phyloP scores from a whole-genome alignment of 2,329 filamentous ascomycete genomes.

The Rhytidhysteron rufulum region DNA sequence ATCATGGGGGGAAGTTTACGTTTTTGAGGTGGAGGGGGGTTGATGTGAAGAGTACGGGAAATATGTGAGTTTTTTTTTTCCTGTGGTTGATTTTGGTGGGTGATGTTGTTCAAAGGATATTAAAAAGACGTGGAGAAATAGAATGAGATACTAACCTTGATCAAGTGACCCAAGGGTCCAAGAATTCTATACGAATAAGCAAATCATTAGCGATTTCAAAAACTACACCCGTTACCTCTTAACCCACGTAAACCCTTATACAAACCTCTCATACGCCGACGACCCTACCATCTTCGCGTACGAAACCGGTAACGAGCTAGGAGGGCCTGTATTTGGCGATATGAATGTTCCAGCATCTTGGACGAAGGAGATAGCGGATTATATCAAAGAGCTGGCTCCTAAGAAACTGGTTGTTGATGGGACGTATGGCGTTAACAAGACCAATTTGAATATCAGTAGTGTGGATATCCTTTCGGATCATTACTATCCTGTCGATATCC shows the following conservation, averaged over 20 bases:
- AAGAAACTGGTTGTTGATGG: slow-evolving; percentile 47
- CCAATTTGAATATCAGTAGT: slow-evolving; percentile 40
- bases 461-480: slow-evolving; percentile 49
- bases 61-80: slow-evolving; percentile 3
- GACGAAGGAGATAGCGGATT: slow-evolving; percentile 41
- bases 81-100: background rate
- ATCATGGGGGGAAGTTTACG: slow-evolving; percentile 49
- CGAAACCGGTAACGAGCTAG: slow-evolving; percentile 49
- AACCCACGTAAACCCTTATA: slow-evolving; percentile 46
- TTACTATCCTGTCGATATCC: slow-evolving; percentile 44
- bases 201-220: slow-evolving; percentile 44
- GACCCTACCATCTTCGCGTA: slow-evolving; percentile 50
- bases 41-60: slow-evolving; percentile 34
- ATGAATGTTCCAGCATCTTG: slow-evolving; percentile 42
- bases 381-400: slow-evolving; percentile 43
- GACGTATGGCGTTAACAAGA: slow-evolving; percentile 47
- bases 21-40: slow-evolving; percentile 47
- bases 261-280: slow-evolving; percentile 44
- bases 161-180: slow-evolving; percentile 38
- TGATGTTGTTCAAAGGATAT: background rate
- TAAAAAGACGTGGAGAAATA: background rate
- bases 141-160: slow-evolving; percentile 12
- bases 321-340: slow-evolving; percentile 43
- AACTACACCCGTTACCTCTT: slow-evolving; percentile 43
- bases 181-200: slow-evolving; percentile 46